Evolutionary conservation across 257 asterid species (phyloP), one percentile per base, ranked within the genome.

Genomic region (Scutellaria barbata): DNA sequence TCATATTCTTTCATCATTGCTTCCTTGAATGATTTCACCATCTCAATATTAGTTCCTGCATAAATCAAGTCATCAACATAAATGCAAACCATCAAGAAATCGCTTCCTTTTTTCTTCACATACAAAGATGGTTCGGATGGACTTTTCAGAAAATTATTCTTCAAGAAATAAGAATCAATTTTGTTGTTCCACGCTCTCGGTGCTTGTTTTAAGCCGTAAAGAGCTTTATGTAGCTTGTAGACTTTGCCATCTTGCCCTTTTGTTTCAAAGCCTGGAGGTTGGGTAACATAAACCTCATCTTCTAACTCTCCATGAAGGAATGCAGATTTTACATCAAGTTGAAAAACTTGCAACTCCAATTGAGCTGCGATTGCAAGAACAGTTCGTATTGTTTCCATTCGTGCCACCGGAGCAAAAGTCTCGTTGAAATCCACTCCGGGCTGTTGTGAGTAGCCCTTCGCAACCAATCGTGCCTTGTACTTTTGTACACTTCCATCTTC

Each of bases 21-120:
- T 13, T 61, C 37, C 5, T 40, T 61, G 10, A 61, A 61, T 5
- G 2, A 5, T n/a, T 45, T 8, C 33, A 59, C 48, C 22, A 59
- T 59, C 14, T 45, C 30, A 3, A 16, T 16, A 9, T 40, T 39
- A 16, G 51, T 61, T 61, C 52, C 10, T 40, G 14, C 67, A 61
- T 40, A 61, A 10, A 59, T 35, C 13, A 59, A 39, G 16, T 56
- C 63, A 59, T 59, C 65, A 33, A 59, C 65, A 37, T 33, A 60
- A 39, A 60, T 11, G 10, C 66, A 63, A 63, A 41, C 54, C 17
- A 41, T 63, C 53, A 51, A 16, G 22, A 51, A 51, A 51, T 51
- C 25, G 16, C 4, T 10, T 51, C 25, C 25, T 5, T n/a, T n/a
- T 4, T 51, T 51, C 10, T 16, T 51, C 25, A 51, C 57, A 51